Base-by-base conservation (phyloP, 1,284 basidiomycete species). In the Naganishia cerealis region DNA sequence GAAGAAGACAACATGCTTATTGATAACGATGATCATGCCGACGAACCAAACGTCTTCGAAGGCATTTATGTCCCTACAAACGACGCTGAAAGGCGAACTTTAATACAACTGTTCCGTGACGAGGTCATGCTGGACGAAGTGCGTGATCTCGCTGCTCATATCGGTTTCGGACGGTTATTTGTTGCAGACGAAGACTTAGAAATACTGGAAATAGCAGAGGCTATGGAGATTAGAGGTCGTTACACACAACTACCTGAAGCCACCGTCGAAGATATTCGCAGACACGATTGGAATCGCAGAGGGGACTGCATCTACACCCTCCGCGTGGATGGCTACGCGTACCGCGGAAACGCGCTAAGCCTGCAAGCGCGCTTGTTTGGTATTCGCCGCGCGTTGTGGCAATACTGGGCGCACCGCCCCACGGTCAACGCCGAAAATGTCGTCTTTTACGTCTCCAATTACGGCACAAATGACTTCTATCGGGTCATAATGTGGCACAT, bases 241-340 rank as follows among this genome's bases (percentile, higher is more conserved):
- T 6, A 12, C n/a, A 26, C 24, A 24, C 12, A 24, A 38, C 12
- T 43, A n/a, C 39, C 39, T 15, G 42, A 42, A 24, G 40, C 40
- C 7, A 38, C 18, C 3, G 13, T 7, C 21, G 57, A 39, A 38
- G 43, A 57, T 16, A 43, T 57, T 42, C 18, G 18, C 38, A 5
- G 57, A 43, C 57, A 57, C 38, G 57, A 57, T 16, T 57, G 57
- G 40, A 43, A 21, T 13, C 57, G 57, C 16, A 13, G n/a, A 18
- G 39, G 39, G 3, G n/a, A 43, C 40, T 57, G 57, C n/a, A 39
- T 42, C 26, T 57, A 57, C n/a, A 42, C 39, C 24, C 26, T 57
- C 16, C 21, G 9, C 24, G 24, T 42, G 13, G 16, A 26, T 40
- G 57, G 57, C 38, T 3, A 40, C 38, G 13, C 24, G 15, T 42